Evolutionary conservation across 2,329 filamentous ascomycete species (phyloP), one percentile per base, ranked within the genome.

Genomic region (Moelleriella libera): DNA sequence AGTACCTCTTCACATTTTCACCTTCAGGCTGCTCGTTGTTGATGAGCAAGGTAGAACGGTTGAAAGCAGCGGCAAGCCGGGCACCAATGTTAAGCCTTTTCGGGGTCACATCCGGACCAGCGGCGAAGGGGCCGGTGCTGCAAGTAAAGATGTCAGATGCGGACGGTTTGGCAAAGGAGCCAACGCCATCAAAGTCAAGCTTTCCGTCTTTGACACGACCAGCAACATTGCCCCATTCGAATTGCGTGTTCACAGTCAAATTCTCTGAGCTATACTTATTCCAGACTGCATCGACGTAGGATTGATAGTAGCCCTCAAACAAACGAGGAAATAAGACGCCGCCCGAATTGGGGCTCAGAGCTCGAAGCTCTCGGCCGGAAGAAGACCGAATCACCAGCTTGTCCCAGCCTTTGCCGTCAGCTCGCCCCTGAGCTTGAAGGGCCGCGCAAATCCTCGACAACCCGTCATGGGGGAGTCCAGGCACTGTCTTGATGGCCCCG

Each of bases 11-110:
- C 2, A 72, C 63, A 1, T 56, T 51, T 58, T 76, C 74, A 45
- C 68, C 67, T 47, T 74, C 68, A 11, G 76, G 79, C 63, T 75
- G 78, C 53, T 57, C 55, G n/a, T 60, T 47, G 54, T 74, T 65
- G 21, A 63, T 58, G 45, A 85, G 63, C 50, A 92, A 63, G 9
- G 83, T 89, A 34, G 76, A 80, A 28, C 86, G 74, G 63, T 89
- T 88, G 57, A 90, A 77, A 1, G 82, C 84, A 1, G 86, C 85
- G 0, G 82, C 76, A 11, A 92, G 65, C n/a, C 86, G 73, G 0
- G 87, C 83, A 7, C 81, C 80, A 48, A 89, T 75, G 41, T 80
- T 80, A 50, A 76, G 74, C 58, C 72, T 69, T 56, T 70, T 63
- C 45, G 65, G 66, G 2, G 63, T 57, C 47, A 69, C 67, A 39